Evolutionary conservation across 2,329 filamentous ascomycete species (phyloP).

Genomic region (Geosmithia putterillii): DNA sequence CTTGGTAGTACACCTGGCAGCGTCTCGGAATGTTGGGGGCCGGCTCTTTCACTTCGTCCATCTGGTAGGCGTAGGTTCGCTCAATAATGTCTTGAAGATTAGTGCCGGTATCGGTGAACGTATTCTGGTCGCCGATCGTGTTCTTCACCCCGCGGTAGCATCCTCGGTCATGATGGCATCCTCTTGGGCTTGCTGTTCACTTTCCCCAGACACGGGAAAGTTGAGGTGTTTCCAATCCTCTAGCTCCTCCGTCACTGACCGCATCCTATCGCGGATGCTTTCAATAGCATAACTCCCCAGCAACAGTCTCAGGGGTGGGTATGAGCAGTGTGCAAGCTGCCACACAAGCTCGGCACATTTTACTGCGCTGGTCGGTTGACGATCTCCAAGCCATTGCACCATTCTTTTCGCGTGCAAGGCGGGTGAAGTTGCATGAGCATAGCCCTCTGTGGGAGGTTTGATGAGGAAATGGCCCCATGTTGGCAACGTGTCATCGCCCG

Average conservation of each 20-base stretch:
- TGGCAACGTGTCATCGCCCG: slow-evolving; percentile 45
- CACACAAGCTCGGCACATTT: slow-evolving; percentile 90
- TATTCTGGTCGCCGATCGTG: background rate
- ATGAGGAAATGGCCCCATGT: slow-evolving; percentile 89
- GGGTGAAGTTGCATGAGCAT: slow-evolving; percentile 64
- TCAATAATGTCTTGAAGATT: background rate
- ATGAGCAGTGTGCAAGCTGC: slow-evolving; percentile 91
- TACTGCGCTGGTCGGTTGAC: slow-evolving; percentile 83
- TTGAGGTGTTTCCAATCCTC: slow-evolving; percentile 87
- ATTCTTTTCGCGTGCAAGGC: slow-evolving; percentile 82
- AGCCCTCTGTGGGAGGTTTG: slow-evolving; percentile 73
- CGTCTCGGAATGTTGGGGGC: background rate
- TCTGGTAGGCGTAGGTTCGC: background rate
- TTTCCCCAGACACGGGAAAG: slow-evolving; percentile 30
- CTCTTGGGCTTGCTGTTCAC: slow-evolving; percentile 1
- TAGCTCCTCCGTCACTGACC: slow-evolving; percentile 87
- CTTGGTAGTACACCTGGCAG: too few relatives aligned
- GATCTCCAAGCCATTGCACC: slow-evolving; percentile 87
- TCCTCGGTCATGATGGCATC: background rate
- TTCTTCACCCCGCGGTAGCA: background rate
- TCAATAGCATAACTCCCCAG: slow-evolving; percentile 91
- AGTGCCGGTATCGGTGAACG: background rate
- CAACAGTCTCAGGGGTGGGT: slow-evolving; percentile 76
- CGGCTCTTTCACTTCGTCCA: background rate
- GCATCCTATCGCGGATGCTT: slow-evolving; percentile 79